Evolutionary conservation across 1,284 basidiomycete species (phyloP).

Genomic region (Pascua guehoae): DNA sequence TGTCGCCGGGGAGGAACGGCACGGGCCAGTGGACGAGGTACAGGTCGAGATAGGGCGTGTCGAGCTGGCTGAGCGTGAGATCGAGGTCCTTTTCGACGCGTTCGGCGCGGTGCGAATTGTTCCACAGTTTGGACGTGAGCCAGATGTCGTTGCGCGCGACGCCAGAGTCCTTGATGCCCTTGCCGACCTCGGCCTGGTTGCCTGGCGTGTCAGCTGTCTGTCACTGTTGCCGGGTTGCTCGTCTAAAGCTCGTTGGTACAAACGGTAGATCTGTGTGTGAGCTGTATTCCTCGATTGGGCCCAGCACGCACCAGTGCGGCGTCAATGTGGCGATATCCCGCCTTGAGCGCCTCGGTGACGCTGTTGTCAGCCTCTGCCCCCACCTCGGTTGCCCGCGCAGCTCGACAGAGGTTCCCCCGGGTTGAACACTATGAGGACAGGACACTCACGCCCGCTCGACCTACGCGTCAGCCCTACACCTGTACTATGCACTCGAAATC

Average conservation of each 20-base stretch:
- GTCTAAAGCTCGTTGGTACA: too few relatives aligned
- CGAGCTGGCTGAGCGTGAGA: slow-evolving; percentile 67
- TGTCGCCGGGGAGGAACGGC: slow-evolving; percentile 63
- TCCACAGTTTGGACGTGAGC: slow-evolving; percentile 66
- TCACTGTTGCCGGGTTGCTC: too few relatives aligned
- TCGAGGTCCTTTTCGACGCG: slow-evolving; percentile 69
- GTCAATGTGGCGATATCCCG: slow-evolving; percentile 62
- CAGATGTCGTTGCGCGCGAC: slow-evolving; percentile 77
- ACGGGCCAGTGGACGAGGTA: slow-evolving; percentile 88
- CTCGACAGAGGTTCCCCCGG: neutral
- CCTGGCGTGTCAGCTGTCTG: slow-evolving; percentile 16
- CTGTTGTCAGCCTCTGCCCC: slow-evolving; percentile 7
- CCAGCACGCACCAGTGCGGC: slow-evolving; percentile 60
- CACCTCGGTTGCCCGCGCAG: too few relatives aligned
- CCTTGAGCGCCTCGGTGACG: slow-evolving; percentile 11
- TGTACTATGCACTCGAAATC: too few relatives aligned
- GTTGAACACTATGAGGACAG: too few relatives aligned
- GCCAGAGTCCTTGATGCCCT: slow-evolving; percentile 70
- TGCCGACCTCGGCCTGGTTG: slow-evolving; percentile 65
- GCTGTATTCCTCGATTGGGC: slow-evolving; percentile 51
- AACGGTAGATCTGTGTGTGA: too few relatives aligned
- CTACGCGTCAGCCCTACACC: too few relatives aligned
- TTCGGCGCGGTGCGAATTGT: slow-evolving; percentile 41
- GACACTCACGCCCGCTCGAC: slow-evolving; percentile 41
- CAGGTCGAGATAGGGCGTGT: slow-evolving; percentile 71